Percentiles rank a stretch among this genome's conserved stretches.
These are phyloP conservation scores for Cyphellophora europaea DNA, from an alignment of 2,329 filamentous ascomycete genomes.

Conservation along the genomic window DNA sequence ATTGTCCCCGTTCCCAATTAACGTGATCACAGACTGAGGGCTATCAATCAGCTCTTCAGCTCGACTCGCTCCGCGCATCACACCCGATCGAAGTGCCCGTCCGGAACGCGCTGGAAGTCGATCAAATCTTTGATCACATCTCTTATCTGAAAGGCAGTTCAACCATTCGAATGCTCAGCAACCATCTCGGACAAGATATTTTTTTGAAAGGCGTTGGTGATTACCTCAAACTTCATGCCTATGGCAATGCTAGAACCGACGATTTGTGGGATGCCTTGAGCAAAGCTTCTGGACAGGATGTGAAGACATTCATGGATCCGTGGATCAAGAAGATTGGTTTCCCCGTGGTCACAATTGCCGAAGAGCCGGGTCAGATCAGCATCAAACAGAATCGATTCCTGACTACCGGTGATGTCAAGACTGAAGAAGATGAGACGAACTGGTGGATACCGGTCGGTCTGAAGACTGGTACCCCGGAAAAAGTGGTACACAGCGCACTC, in stretches of 20 bases:
- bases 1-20: constrained; percentile 29
- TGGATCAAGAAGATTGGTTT: constrained; percentile 97
- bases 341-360: constrained; percentile 76
- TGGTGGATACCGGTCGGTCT: constrained; percentile 95
- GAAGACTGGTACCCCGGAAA: constrained; percentile 61
- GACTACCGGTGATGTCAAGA: constrained; percentile 79
- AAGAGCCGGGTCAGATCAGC: constrained; percentile 72
- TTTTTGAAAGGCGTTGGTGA: constrained; percentile 85
- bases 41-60: constrained; percentile 80
- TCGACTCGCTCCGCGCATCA: constrained; percentile 83
- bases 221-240: constrained; percentile 82
- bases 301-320: constrained; percentile 77
- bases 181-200: constrained; percentile 74
- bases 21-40: constrained; percentile 60
- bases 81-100: constrained; percentile 96
- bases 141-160: constrained; percentile 96
- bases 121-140: constrained; percentile 96
- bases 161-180: constrained; percentile 90
- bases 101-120: constrained; percentile 84
- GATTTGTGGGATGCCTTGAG: constrained; percentile 83
- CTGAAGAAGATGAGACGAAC: constrained; percentile 80
- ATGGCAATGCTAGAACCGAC: constrained; percentile 78
- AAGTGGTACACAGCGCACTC: constrained; percentile 57
- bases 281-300: constrained; percentile 78
- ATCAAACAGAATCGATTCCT: constrained; percentile 84